Conservation (phyloP, 805 yeast species). For the Ogataea philodendri region DNA sequence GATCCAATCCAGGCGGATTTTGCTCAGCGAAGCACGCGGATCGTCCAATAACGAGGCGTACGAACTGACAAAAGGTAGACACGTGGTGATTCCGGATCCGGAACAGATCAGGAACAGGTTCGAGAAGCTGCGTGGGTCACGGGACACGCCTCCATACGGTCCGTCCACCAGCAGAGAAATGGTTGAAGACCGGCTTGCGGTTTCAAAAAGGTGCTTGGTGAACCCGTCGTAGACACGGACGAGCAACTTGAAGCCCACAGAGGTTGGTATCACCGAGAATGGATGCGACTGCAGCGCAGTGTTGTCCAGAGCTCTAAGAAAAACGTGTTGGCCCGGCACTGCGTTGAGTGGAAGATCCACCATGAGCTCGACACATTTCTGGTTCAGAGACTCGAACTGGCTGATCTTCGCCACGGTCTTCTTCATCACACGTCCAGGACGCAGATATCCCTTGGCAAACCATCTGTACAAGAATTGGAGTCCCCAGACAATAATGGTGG, state of each 20-base stretch:
- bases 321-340: conserved; percentile 61
- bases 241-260: conserved; percentile 39
- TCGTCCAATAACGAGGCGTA: conserved; percentile 27
- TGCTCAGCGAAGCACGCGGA: conserved; percentile 23
- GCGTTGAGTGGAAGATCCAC: conserved; percentile 32
- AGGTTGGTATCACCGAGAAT: conserved; percentile 45
- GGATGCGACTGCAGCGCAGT: conserved; percentile 54
- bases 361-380: conserved; percentile 37
- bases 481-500: conserved; percentile 51
- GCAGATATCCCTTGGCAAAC: conserved; percentile 44
- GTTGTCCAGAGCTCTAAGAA: conserved; percentile 44
- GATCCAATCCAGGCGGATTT: conserved; percentile 46
- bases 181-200: conserved; percentile 26
- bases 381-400: conserved; percentile 32
- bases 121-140: conserved; percentile 46
- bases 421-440: conserved; percentile 41
- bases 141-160: conserved; percentile 53
- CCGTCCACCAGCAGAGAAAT: conserved; percentile 47
- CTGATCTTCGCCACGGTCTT: conserved; percentile 22
- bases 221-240: conserved; percentile 48
- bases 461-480: conserved; percentile 47
- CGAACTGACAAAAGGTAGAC: conserved; percentile 40
- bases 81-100: conserved; percentile 54
- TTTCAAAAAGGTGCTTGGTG: conserved; percentile 37
- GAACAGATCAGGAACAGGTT: conserved; percentile 41